These are phyloP conservation scores for Pontederia paniculata DNA, from an alignment of 176 grass and related monocot genomes.

Conservation along the genomic window DNA sequence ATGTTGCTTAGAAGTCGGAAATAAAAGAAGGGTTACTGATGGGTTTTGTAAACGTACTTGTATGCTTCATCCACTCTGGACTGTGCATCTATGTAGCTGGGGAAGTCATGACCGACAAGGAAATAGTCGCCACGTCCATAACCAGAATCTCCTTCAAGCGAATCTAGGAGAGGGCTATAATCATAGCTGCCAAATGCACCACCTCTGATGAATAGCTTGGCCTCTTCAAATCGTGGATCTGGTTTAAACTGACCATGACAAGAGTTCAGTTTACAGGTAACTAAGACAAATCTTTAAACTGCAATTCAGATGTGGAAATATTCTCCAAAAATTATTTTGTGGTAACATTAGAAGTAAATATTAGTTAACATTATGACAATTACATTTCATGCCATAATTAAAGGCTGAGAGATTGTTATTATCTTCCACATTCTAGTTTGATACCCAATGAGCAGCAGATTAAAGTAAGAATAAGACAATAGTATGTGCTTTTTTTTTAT, in stretches of 20 bases:
- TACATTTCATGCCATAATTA: no score
- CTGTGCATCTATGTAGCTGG: constrained; percentile 85
- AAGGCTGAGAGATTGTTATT: no score
- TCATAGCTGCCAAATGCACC: constrained; percentile 77
- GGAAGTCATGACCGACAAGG: constrained; percentile 93
- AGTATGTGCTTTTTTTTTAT: no score
- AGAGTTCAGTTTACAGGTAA: constrained; percentile 17
- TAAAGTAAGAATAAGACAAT: no score
- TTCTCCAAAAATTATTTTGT: no score
- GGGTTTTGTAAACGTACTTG: constrained; percentile 69
- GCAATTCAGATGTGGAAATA: no score
- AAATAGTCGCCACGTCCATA: constrained; percentile 98
- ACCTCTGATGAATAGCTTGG: constrained; percentile 61
- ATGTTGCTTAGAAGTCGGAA: not conserved
- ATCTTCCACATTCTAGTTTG: no score
- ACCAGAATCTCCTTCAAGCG: constrained; percentile 78
- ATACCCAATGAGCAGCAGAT: no score
- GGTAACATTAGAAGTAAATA: no score
- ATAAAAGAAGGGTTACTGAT: not conserved
- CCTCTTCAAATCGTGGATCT: constrained; percentile 91
- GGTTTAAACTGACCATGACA: constrained; percentile 65
- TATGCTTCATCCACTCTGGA: constrained; percentile 72
- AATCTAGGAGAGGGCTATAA: constrained; percentile 82
- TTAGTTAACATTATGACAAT: no score
- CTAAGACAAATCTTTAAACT: no score